These are phyloP conservation scores for Passiflora organensis DNA, from an alignment of 345 rosid genomes.

Conservation along the genomic window DNA sequence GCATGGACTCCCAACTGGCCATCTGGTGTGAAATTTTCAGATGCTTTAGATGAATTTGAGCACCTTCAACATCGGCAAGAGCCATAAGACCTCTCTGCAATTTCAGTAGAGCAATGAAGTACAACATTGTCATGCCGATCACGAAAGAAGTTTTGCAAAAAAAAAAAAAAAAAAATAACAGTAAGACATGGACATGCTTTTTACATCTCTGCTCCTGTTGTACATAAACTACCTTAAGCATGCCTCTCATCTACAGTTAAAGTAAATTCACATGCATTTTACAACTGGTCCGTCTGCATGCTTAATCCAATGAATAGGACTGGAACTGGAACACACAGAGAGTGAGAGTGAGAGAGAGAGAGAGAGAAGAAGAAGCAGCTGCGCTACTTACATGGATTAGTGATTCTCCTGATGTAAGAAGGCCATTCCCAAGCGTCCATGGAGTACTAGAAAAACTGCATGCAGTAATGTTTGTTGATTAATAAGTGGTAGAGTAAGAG, in stretches of 20 bases:
- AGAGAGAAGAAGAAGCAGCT: slow-evolving; percentile 9
- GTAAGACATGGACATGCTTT: no score
- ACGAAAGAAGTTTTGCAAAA: background rate
- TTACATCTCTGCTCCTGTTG: background rate
- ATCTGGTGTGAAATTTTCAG: slow-evolving; percentile 76
- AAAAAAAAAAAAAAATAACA: background rate
- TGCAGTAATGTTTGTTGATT: slow-evolving; percentile 17
- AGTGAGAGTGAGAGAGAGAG: no score
- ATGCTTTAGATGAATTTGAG: slow-evolving; percentile 75
- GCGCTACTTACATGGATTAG: slow-evolving; percentile 72
- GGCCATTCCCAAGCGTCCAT: slow-evolving; percentile 78
- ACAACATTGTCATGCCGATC: background rate
- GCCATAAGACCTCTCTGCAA: slow-evolving; percentile 91
- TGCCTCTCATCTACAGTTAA: background rate
- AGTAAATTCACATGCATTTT: background rate
- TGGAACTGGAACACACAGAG: background rate
- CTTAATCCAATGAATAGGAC: background rate
- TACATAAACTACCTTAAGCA: no score
- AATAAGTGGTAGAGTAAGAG: background rate
- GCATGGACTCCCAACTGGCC: slow-evolving; percentile 91
- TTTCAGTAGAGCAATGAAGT: slow-evolving; percentile 4
- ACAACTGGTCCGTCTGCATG: no score
- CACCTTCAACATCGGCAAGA: slow-evolving; percentile 94
- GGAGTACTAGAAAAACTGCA: slow-evolving; percentile 95
- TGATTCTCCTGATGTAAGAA: slow-evolving; percentile 68